Percentiles rank a stretch among this genome's conserved stretches.
These are phyloP conservation scores for Rhamnella rubrinervis DNA, from an alignment of 331 rosid species.

Conservation along the genomic window DNA sequence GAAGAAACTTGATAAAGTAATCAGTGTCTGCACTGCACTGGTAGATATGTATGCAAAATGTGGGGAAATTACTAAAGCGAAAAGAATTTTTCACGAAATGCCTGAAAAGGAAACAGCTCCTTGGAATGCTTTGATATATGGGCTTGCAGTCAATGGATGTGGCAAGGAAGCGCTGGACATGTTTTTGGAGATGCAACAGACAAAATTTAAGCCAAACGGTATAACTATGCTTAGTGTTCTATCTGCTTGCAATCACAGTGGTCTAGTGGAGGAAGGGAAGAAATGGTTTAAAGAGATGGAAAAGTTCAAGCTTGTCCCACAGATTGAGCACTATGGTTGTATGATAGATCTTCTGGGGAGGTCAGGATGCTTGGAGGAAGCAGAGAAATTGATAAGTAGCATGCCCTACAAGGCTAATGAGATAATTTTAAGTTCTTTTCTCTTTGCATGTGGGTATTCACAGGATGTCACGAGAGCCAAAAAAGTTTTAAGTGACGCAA, in stretches of 20 bases:
- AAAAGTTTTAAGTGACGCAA: conserved; percentile 45
- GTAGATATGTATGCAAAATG: conserved; percentile 77
- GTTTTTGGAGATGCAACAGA: conserved; percentile 42
- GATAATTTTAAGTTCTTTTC: conserved; percentile 61
- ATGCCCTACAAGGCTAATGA: conserved; percentile 70
- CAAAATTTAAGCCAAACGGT: conserved; percentile 43
- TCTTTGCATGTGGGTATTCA: conserved; percentile 59
- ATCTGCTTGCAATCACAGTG: conserved; percentile 68
- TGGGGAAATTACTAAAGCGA: conserved; percentile 57
- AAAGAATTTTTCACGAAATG: conserved; percentile 42
- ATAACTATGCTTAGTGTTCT: conserved; percentile 54
- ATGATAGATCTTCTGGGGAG: conserved; percentile 74
- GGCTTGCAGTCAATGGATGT: conserved; percentile 65
- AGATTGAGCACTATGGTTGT: conserved; percentile 74
- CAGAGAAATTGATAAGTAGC: conserved; percentile 48
- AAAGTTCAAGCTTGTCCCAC: conserved; percentile 45
- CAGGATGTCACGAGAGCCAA: conserved; percentile 51
- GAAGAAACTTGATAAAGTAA: conserved; percentile 45
- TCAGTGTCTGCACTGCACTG: conserved; percentile 50
- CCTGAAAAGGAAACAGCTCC: conserved; percentile 46
- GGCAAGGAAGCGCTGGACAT: conserved; percentile 57
- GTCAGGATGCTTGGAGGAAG: conserved; percentile 69
- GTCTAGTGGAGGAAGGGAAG: conserved; percentile 71
- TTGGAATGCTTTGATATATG: conserved; percentile 78
- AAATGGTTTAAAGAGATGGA: conserved; percentile 53